A percentile compares a stretch with the other conserved stretches of the same genome.
Evolutionary conservation across 2,329 filamentous ascomycete species (phyloP).

Genomic region (Penicillium hordei): DNA sequence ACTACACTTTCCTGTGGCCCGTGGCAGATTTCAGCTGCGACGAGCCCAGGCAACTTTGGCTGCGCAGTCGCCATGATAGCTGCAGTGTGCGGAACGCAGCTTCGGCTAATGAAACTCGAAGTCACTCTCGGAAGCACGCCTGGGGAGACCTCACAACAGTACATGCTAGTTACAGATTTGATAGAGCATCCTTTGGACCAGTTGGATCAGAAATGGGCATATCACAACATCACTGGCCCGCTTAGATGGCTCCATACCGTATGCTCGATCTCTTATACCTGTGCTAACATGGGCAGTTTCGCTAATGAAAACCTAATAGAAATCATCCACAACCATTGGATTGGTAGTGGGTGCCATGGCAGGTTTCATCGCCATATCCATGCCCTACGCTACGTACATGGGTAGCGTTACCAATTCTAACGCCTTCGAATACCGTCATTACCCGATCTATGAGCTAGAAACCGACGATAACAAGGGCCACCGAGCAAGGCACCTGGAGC

Average conservation of each 20-base stretch:
- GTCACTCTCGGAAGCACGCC: conserved; percentile 13
- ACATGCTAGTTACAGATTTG: conserved; percentile 14
- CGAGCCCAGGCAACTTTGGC: not conserved
- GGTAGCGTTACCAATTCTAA: conserved; percentile 4
- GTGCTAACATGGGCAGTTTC: not conserved
- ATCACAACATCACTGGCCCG: conserved; percentile 31
- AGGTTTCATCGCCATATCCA: conserved; percentile 27
- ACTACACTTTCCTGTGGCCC: conserved; percentile 34
- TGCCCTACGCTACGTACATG: conserved; percentile 21
- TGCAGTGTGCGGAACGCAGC: conserved; percentile 28
- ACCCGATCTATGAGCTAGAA: conserved; percentile 22
- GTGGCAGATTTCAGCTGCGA: conserved; percentile 26
- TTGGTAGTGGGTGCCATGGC: conserved; percentile 28
- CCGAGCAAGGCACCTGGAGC: conserved; percentile 29
- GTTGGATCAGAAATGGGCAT: conserved; percentile 6
- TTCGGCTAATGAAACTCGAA: conserved; percentile 29
- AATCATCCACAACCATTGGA: conserved; percentile 17
- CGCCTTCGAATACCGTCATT: conserved; percentile 16
- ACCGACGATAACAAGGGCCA: conserved; percentile 10
- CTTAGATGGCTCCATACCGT: conserved; percentile 35
- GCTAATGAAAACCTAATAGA: conserved; percentile 22
- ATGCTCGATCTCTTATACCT: conserved; percentile 11
- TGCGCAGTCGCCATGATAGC: conserved; percentile 30
- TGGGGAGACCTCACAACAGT: not conserved
- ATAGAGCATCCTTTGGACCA: conserved; percentile 15